These are phyloP conservation scores for Calophaca sinica DNA, from an alignment of 306 rosid species.

Conservation along the genomic window DNA sequence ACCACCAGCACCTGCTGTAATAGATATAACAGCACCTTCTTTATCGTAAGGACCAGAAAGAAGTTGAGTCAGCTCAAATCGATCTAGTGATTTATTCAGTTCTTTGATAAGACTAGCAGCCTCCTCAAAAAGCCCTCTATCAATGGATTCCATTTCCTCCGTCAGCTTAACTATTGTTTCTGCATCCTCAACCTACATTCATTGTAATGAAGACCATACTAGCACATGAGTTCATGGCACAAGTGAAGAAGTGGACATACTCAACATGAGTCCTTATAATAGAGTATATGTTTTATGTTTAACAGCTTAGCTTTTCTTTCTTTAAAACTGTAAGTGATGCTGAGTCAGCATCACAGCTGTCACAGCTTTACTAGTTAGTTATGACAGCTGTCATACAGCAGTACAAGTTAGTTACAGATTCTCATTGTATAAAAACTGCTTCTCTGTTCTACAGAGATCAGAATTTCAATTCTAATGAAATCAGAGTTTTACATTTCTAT, in stretches of 20 bases:
- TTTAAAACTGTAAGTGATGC: no score
- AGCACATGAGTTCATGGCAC: conserved; percentile 5
- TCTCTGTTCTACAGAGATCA: no score
- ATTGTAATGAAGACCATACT: conserved; percentile 12
- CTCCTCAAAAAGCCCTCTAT: conserved; percentile 83
- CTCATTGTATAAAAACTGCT: no score
- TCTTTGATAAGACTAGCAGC: conserved; percentile 81
- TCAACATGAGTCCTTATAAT: neutral
- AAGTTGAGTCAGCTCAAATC: conserved; percentile 88
- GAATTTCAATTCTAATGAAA: no score
- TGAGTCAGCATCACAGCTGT: no score
- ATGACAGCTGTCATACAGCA: no score
- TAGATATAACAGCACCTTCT: conserved; percentile 86
- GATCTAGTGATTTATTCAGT: conserved; percentile 81
- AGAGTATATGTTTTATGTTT: no score
- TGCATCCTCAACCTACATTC: conserved; percentile 89
- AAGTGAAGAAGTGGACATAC: conserved; percentile 21
- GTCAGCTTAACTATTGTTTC: conserved; percentile 87
- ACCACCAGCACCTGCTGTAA: conserved; percentile 99
- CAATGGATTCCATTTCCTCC: conserved; percentile 89
- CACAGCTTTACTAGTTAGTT: no score
- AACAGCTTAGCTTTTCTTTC: no score
- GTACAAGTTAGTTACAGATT: no score
- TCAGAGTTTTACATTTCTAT: no score
- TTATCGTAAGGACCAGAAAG: conserved; percentile 96